Evolutionary conservation across 2,329 filamentous ascomycete genomes (phyloP).

Genomic region (Xylariaceae sp.): DNA sequence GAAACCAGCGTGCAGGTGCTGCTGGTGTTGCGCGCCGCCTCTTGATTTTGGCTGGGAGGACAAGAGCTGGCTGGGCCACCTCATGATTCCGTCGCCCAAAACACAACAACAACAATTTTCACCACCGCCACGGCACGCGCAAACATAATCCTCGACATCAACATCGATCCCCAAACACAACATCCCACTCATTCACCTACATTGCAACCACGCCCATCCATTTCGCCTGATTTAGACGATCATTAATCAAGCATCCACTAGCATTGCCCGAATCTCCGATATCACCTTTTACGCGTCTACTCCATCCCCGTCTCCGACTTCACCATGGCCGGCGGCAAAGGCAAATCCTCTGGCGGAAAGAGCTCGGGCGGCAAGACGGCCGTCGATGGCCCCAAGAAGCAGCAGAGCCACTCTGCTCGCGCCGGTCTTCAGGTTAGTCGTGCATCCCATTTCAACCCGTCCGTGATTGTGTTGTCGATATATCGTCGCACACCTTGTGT

Average conservation of each 20-base stretch:
- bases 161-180: background rate
- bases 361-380: constrained; percentile 36
- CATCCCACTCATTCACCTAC: background rate
- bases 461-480: constrained; percentile 10
- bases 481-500: constrained; percentile 5
- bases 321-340: constrained; percentile 80
- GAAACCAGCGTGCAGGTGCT: background rate
- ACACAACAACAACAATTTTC: constrained; percentile 32
- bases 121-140: constrained; percentile 15
- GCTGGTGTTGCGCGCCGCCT: constrained; percentile 24
- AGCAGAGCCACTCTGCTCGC: constrained; percentile 92
- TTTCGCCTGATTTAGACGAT: background rate
- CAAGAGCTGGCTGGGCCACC: too few species aligned
- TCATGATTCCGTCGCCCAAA: constrained; percentile 12
- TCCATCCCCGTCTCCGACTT: constrained; percentile 16
- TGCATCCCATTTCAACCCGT: constrained; percentile 20
- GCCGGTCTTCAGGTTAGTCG: constrained; percentile 87
- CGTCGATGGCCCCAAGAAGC: constrained; percentile 73
- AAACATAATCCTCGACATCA: background rate
- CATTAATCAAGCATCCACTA: constrained; percentile 4
- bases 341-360: constrained; percentile 83
- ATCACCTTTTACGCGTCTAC: background rate
- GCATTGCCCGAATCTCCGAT: constrained; percentile 1
- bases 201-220: background rate
- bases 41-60: constrained; percentile 21